Percentiles rank a stretch among this genome's conserved stretches.
These are phyloP conservation scores for Hanseniaspora nectarophila DNA, from an alignment of 805 yeast species.

Conservation along the genomic window DNA sequence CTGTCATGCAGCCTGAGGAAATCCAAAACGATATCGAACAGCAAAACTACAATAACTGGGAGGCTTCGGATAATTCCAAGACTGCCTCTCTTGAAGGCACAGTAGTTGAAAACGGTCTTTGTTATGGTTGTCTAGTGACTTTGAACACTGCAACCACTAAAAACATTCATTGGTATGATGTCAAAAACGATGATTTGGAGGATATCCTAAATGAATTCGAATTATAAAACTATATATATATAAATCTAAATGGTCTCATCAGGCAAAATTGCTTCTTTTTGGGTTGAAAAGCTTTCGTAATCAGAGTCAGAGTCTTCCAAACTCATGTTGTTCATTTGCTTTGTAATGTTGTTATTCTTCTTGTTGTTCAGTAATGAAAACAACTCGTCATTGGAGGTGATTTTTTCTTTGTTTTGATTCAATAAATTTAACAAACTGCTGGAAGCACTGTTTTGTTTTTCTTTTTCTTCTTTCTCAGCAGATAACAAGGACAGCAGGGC, in stretches of 20 bases:
- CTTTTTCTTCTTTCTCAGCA: background rate
- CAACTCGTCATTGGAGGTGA: constrained; percentile 1
- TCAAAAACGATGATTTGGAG: constrained; percentile 26
- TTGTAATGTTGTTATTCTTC: background rate
- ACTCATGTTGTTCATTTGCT: background rate
- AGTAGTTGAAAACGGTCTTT: constrained; percentile 30
- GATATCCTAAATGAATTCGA: constrained; percentile 39
- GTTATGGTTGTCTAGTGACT: constrained; percentile 68
- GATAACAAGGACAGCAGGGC: constrained; percentile 1
- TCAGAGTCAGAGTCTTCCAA: background rate
- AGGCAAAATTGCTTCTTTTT: constrained; percentile 20
- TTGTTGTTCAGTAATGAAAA: background rate
- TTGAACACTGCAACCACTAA: constrained; percentile 35
- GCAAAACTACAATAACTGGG: constrained; percentile 29
- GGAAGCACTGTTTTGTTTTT: background rate
- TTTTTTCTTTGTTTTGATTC: background rate
- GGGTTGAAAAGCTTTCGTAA: constrained; percentile 24
- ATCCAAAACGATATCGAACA: constrained; percentile 35
- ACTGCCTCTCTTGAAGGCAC: constrained; percentile 14
- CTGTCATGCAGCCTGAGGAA: constrained; percentile 46
- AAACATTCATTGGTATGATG: constrained; percentile 30
- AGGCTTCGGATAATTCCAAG: constrained; percentile 17
- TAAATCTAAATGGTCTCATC: constrained; percentile 15
- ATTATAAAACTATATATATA: constrained; percentile 24
- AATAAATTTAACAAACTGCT: background rate